Base-by-base conservation (phyloP, 768 basidiomycete genomes). In the Suillus placidus region DNA sequence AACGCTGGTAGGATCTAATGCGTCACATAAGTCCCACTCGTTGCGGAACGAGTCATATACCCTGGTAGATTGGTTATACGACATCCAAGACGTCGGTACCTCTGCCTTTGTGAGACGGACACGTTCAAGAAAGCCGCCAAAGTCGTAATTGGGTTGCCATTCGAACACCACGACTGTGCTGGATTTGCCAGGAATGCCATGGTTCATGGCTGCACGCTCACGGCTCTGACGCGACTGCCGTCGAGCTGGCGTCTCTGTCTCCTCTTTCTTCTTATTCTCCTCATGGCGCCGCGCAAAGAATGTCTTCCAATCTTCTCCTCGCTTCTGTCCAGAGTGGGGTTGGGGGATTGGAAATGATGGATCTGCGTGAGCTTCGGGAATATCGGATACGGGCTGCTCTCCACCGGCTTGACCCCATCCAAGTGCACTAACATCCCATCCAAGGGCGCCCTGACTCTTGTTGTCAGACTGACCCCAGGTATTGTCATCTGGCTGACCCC, bases 81-180 rank as follows among this genome's bases (percentile, higher is more conserved):
- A 32, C 18, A 23, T 37, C 62, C 62, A 62, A 40, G 38, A 16
- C 6, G 1, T 30, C 3, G 38, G 26, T 18, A 61, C 2, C 38
- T 61, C 45, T 9, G 38, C 60, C 38, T 61, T 40, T 6, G 60
- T 61, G 40, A 61, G 40, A 47, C 13, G 23, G 26, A 42, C 3
- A 10, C 23, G 2, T 47, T n/a, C 9, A 34, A 1, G 13, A 14
- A 61, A 61, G 32, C 38, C 60, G 14, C n/a, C n/a, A n/a, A 42
- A 61, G n/a, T 61, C 60, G 18, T 42, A 23, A n/a, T 56, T 10
- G 6, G 32, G 18, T 20, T 55, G 54, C 60, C 60, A 60, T 45
- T 60, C 38, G 10, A 60, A 60, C n/a, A 60, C 38, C 4, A n/a
- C 12, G 5, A 16, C n/a, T 6, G 26, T 40, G 35, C 32, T 60